Base-by-base conservation (phyloP, 2,329 filamentous ascomycete genomes). In the Lecanicillium sp. region DNA sequence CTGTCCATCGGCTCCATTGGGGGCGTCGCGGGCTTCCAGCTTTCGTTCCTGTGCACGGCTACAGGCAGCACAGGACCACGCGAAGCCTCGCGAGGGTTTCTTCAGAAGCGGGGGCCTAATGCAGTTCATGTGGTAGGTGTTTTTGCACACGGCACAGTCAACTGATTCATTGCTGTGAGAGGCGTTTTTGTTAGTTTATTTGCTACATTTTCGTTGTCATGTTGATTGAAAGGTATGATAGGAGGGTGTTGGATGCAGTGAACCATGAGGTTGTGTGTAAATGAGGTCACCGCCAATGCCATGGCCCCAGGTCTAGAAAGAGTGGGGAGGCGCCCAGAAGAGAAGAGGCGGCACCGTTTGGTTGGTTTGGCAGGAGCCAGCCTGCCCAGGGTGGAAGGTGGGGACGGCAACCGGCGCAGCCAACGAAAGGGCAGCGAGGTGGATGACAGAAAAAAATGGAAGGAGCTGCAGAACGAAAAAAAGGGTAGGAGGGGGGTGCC, bases 61-160 rank as follows among this genome's bases (percentile, higher is more conserved):
- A 62, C 92, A 98, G 43, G 90, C 84, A 39, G 87, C 92, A 61
- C 92, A 98, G 20, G 92, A 90, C 92, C 92, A 98, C 4, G 88
- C 92, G 64, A 98, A 98, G 29, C 92, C 92, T 61, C 92, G 83
- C 33, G 90, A 95, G 15, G 92, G 92, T 62, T 98, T 98, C 62
- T 96, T 98, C 38, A 88, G 74, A 46, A 98, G 64, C 28, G 89
- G 87, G 29, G 92, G 92, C 44, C 84, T 83, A 41, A 98, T 92
- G 60, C 92, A 98, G 54, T 89, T 87, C 90, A 98, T 97, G 67
- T 98, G 92, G 64, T 96, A 98, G 12, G 90, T 97, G 59, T 88
- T 82, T 56, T 82, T 78, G 62, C 92, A 98, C 40, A 96, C 88
- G 32, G 90, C 92, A 61, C 92, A 98, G 60, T 97, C 90, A 17